Evolutionary conservation across 352 stramenopile species (phyloP).

Genomic region (Phytopythium sindhum): DNA sequence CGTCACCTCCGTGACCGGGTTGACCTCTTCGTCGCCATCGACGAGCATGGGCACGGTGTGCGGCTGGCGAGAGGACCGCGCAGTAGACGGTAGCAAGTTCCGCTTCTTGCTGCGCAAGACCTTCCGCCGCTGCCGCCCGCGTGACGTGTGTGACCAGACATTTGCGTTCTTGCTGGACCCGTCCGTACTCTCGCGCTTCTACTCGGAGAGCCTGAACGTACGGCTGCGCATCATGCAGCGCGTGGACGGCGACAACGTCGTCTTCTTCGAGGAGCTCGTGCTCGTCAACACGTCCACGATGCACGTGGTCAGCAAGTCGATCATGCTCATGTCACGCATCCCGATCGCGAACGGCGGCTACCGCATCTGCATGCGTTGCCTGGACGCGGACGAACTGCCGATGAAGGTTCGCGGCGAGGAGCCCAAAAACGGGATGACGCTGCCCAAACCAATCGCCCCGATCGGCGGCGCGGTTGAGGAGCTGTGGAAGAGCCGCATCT

Average conservation of each 20-base stretch:
- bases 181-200: conserved; percentile 22
- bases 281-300: conserved; percentile 1
- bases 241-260: conserved; percentile 26
- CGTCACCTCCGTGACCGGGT: not conserved
- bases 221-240: conserved; percentile 27
- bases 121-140: conserved; percentile 16
- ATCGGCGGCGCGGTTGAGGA: conserved; percentile 1
- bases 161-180: conserved; percentile 27
- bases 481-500: conserved; percentile 8
- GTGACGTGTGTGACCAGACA: conserved; percentile 24
- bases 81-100: conserved; percentile 16
- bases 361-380: conserved; percentile 9
- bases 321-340: conserved; percentile 7
- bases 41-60: conserved; percentile 12
- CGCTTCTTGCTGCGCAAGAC: conserved; percentile 27
- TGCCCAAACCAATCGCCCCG: not conserved
- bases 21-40: not conserved
- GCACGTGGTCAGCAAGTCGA: conserved; percentile 9
- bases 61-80: conserved; percentile 25
- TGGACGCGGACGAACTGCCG: conserved; percentile 1
- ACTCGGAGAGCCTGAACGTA: conserved; percentile 23
- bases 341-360: conserved; percentile 2
- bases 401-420: not conserved
- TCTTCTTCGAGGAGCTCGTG: conserved; percentile 28
- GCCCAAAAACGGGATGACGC: not conserved